phyloP scores from a whole-genome alignment of 2,329 filamentous ascomycete species.

The Helotiales sp. region DNA sequence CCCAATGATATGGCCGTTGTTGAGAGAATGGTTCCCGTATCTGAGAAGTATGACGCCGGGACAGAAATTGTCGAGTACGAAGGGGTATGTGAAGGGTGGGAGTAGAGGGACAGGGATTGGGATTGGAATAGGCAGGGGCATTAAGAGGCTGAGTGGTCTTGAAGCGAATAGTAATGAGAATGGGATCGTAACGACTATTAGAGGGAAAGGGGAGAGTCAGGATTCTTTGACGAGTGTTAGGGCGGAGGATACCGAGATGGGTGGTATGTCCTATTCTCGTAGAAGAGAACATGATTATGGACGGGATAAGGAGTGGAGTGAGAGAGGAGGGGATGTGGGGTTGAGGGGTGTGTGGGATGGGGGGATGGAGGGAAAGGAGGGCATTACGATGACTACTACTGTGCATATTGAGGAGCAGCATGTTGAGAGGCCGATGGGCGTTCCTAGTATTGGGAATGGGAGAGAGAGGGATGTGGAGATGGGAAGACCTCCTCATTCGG shows the following conservation, averaged over 20 bases:
- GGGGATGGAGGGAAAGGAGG: too few relatives aligned
- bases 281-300: too few relatives aligned
- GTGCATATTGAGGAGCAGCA: too few relatives aligned
- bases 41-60: conserved; percentile 12
- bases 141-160: conserved; percentile 13
- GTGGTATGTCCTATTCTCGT: too few relatives aligned
- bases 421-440: too few relatives aligned
- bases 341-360: too few relatives aligned
- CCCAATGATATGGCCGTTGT: conserved; percentile 46
- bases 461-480: too few relatives aligned
- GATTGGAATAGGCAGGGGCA: conserved; percentile 6
- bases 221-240: conserved; percentile 6
- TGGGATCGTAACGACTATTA: conserved; percentile 12
- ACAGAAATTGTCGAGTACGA: conserved; percentile 2
- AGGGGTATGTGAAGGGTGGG: not conserved
- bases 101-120: conserved; percentile 1
- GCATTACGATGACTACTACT: too few relatives aligned
- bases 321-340: not conserved
- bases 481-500: too few relatives aligned
- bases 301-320: not conserved
- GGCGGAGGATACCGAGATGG: conserved; percentile 13
- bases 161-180: too few relatives aligned
- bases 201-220: conserved; percentile 10
- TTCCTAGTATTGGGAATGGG: too few relatives aligned
- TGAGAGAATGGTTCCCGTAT: conserved; percentile 22